Conservation (phyloP, 1,284 basidiomycete genomes). For the Bjerkandera adusta region DNA sequence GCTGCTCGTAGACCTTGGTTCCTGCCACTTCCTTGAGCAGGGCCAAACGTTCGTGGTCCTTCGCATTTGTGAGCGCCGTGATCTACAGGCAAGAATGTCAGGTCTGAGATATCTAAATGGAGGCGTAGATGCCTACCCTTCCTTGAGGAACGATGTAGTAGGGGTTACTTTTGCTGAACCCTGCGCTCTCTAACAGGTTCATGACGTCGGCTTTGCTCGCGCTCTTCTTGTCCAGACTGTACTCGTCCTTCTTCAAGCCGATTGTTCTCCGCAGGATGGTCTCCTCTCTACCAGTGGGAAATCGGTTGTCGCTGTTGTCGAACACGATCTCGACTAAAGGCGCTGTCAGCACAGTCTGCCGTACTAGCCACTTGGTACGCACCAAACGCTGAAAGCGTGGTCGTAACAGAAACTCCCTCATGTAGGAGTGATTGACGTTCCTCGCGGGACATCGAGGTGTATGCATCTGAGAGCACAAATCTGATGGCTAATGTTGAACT, state of each 20-base stretch:
- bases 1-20: conserved; percentile 97
- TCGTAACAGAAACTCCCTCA: conserved; percentile 86
- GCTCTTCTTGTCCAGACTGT: conserved; percentile 94
- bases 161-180: conserved; percentile 96
- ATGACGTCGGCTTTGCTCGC: conserved; percentile 97
- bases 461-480: conserved; percentile 96
- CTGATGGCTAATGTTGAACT: conserved; percentile 68
- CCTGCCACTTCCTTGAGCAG: conserved; percentile 98
- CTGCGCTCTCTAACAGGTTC: conserved; percentile 93
- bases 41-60: conserved; percentile 91
- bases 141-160: conserved; percentile 99
- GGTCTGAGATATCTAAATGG: neutral
- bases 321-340: conserved; percentile 78
- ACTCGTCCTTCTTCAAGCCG: conserved; percentile 98
- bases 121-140: conserved; percentile 56
- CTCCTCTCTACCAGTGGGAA: conserved; percentile 85
- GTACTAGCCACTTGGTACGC: conserved; percentile 25
- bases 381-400: conserved; percentile 93
- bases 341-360: neutral
- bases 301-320: conserved; percentile 88
- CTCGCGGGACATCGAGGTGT: conserved; percentile 92
- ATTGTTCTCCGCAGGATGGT: conserved; percentile 90
- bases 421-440: conserved; percentile 92
- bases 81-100: conserved; percentile 52
- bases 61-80: conserved; percentile 95